Base-by-base conservation (phyloP, 768 basidiomycete species). In the Goffeauzyma gilvescens region DNA sequence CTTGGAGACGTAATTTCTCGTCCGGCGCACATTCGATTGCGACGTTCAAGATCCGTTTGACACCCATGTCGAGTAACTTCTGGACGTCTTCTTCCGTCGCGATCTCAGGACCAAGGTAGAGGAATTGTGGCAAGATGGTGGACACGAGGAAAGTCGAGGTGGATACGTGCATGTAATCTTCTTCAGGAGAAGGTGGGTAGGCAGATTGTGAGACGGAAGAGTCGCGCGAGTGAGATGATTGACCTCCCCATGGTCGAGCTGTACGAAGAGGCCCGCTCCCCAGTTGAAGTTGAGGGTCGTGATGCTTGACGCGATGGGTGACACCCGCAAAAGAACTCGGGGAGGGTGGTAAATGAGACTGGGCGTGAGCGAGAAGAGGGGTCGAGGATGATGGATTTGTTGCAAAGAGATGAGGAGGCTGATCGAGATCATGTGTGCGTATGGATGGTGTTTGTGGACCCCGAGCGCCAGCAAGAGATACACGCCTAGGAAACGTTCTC, bases 21-120 rank as follows among this genome's bases (percentile, higher is more conserved):
- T 86, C 74, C 23, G 61, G 57, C 50, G 86, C 79, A 59, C 86
- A 93, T 64, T 95, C 89, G 9, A 72, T 71, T 14, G 89, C 89
- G 34, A 93, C 77, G 57, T 96, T 96, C 46, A 95, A 63, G 49
- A 96, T 84, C 42, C 86, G 68, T 60, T 75, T 79, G 44, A 95
- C 79, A 0, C 86, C 87, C 14, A 86, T 65, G 0, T 68, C 66
- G 47, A 75, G 69, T 34, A 95, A 66, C 63, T 79, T 75, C 17
- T 73, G 68, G 14, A 85, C 79, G 53, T 95, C 83, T 49, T 76
- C 78, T 39, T 70, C 68, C 9, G 68, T 63, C 3, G 78, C 78
- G 21, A 82, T 69, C 62, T 96, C 90, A 0, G 89, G 84, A 1
- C 89, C 90, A 24, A 95, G 72, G 63, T 75, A 96, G 21, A 96